phyloP scores from a whole-genome alignment of 345 rosid genomes.

The Eutrema heterophyllum region DNA sequence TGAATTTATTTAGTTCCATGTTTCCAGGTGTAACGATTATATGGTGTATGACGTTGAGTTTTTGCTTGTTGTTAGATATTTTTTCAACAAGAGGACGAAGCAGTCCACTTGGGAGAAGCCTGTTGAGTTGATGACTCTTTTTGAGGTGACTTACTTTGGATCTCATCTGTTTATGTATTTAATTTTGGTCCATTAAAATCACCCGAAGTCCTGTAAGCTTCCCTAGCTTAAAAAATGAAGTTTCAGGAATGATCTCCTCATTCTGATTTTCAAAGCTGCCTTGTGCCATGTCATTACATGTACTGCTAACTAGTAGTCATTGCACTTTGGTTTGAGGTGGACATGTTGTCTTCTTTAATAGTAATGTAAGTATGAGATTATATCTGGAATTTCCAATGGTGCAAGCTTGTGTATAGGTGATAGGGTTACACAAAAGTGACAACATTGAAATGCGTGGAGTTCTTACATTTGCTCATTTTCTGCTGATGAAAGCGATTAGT shows the following conservation, averaged over 20 bases:
- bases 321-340: conserved; percentile 12
- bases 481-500: conserved; percentile 4
- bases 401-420: conserved; percentile 14
- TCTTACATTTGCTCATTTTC: conserved; percentile 11
- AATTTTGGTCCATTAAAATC: neutral
- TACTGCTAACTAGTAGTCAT: neutral
- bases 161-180: conserved; percentile 6
- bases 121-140: conserved; percentile 77
- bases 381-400: neutral
- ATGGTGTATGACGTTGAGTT: conserved; percentile 7
- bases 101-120: conserved; percentile 96
- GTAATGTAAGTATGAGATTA: conserved; percentile 1
- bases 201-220: conserved; percentile 5
- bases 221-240: conserved; percentile 4
- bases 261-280: conserved; percentile 1
- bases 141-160: conserved; percentile 62
- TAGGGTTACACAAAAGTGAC: conserved; percentile 3
- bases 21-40: conserved; percentile 5
- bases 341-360: neutral
- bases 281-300: conserved; percentile 4
- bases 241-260: neutral
- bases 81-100: conserved; percentile 75
- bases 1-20: neutral
- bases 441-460: conserved; percentile 8
- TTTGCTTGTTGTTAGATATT: conserved; percentile 52